Conservation (phyloP, 2,329 filamentous ascomycete species). For the Sarocladium strictum region DNA sequence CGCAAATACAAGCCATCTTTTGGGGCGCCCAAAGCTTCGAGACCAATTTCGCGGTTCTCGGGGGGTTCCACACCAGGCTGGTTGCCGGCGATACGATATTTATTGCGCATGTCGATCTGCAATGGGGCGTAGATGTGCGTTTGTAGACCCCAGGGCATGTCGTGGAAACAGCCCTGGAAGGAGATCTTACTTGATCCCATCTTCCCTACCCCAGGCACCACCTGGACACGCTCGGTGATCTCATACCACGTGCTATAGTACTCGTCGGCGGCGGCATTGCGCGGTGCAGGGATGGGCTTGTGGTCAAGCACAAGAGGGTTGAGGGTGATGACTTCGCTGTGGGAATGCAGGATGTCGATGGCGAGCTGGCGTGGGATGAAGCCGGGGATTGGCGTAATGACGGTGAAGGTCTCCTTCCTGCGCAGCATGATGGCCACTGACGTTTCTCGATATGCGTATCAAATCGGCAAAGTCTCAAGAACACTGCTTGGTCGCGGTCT, state of each 20-base stretch:
- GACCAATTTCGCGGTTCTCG: constrained; percentile 56
- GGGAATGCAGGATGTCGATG: constrained; percentile 65
- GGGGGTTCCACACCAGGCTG: constrained; percentile 59
- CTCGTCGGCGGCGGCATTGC: constrained; percentile 62
- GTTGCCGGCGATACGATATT: constrained; percentile 62
- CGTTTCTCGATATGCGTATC: too few species aligned
- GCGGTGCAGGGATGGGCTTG: constrained; percentile 59
- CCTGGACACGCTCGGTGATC: constrained; percentile 63
- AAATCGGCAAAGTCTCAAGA: too few species aligned
- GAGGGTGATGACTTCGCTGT: constrained; percentile 64
- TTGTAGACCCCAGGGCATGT: constrained; percentile 66
- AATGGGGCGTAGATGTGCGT: constrained; percentile 66
- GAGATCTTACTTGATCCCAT: constrained; percentile 59
- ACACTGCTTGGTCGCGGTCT: too few species aligned
- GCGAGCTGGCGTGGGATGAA: constrained; percentile 67
- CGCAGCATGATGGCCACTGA: constrained; percentile 39
- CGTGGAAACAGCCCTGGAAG: constrained; percentile 67
- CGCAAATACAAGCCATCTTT: constrained; percentile 61
- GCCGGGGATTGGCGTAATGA: constrained; percentile 63
- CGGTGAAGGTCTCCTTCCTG: constrained; percentile 61
- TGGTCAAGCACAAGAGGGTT: constrained; percentile 62
- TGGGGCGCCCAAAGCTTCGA: constrained; percentile 52
- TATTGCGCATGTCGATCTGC: constrained; percentile 60
- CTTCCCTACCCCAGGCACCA: constrained; percentile 59
- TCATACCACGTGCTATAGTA: constrained; percentile 72